Evolutionary conservation across 768 basidiomycete genomes (phyloP).

Genomic region (Boletellus sp.): DNA sequence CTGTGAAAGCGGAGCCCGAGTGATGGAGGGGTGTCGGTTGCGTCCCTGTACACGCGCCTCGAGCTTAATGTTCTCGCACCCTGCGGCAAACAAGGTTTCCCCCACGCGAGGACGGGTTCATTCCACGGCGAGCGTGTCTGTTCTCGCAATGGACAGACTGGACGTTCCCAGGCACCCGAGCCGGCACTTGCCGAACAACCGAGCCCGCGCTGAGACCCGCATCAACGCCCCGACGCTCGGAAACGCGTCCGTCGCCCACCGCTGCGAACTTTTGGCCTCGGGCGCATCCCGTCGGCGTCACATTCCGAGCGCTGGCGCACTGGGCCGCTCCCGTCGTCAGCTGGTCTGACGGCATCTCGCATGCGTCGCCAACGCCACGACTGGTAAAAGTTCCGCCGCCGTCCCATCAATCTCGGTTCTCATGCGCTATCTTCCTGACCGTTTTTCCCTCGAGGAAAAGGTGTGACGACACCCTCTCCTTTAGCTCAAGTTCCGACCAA

Average conservation of each 20-base stretch:
- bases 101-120: too few relatives aligned
- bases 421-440: neutral
- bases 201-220: too few relatives aligned
- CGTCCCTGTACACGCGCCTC: neutral
- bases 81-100: neutral
- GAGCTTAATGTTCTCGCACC: neutral
- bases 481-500: constrained; percentile 2
- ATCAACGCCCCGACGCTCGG: too few relatives aligned
- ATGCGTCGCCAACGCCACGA: neutral
- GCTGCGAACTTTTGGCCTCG: too few relatives aligned
- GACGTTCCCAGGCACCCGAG: too few relatives aligned
- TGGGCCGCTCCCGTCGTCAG: too few relatives aligned
- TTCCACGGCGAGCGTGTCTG: too few relatives aligned
- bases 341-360: neutral
- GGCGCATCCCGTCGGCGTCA: too few relatives aligned
- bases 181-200: too few relatives aligned
- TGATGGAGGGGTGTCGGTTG: neutral
- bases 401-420: neutral
- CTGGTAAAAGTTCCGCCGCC: constrained; percentile 1
- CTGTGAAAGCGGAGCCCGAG: constrained; percentile 12
- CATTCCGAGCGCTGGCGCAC: too few relatives aligned
- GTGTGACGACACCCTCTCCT: neutral
- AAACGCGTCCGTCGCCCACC: too few relatives aligned
- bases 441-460: constrained; percentile 4
- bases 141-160: too few relatives aligned